Conservation (phyloP, 768 basidiomycete genomes). For the Boletus vinaceobasis region DNA sequence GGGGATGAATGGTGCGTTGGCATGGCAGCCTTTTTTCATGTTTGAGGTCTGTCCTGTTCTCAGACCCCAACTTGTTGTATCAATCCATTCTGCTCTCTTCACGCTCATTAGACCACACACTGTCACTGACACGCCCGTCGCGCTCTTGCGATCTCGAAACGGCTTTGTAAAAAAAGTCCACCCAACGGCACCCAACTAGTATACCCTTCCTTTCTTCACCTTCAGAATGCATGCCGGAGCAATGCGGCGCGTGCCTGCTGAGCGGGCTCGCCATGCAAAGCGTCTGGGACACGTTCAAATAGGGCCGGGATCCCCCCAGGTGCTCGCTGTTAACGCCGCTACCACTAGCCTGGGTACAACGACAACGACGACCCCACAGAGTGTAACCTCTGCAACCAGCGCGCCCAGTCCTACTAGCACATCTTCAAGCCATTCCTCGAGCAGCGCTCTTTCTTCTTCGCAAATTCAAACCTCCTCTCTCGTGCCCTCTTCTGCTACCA, state of each 20-base stretch:
- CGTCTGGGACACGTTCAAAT: conserved; percentile 27
- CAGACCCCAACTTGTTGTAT: neutral
- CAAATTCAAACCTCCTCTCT: conserved; percentile 6
- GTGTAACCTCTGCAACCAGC: neutral
- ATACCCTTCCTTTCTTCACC: neutral
- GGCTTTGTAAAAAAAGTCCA: neutral
- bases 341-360: neutral
- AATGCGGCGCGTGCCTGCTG: conserved; percentile 26
- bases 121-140: neutral
- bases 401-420: neutral
- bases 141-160: neutral
- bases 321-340: neutral
- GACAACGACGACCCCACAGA: conserved; percentile 1
- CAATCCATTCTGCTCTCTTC: conserved; percentile 6
- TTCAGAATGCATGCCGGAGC: conserved; percentile 24
- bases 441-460: conserved; percentile 16
- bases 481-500: conserved; percentile 2
- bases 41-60: neutral
- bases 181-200: neutral
- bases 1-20: conserved; percentile 7
- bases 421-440: conserved; percentile 12
- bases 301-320: conserved; percentile 3
- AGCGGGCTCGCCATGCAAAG: conserved; percentile 33
- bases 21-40: conserved; percentile 11
- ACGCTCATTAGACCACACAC: conserved; percentile 18